Evolutionary conservation across 2,329 filamentous ascomycete genomes (phyloP), one percentile per base, ranked within the genome.

Genomic region (Colletotrichum chlorophyti): DNA sequence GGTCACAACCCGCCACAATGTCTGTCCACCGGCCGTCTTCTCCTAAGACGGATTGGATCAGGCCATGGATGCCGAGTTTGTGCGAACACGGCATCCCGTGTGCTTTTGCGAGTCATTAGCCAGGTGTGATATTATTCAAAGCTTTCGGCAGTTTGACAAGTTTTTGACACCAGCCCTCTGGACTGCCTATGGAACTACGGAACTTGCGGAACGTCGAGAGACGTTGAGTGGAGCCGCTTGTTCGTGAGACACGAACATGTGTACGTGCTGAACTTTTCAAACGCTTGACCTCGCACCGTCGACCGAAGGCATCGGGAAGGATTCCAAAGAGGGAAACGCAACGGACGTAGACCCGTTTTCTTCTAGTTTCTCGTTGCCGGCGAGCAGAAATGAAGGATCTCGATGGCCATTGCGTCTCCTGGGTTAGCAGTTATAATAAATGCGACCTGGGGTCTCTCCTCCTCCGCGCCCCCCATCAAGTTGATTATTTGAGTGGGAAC

Each of bases 21-120:
- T 55, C 53, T 17, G 53, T 55, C 24, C 37, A 29, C 29, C 45
- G 37, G 45, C 35, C 21, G 6, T 41, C 35, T 6, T 34, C 37
- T 19, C 53, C 31, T 15, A 38, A 55, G 37, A 9, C 17, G 53
- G 45, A 50, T 46, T 45, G 45, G 45, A 43, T 9, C 5, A 21
- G 37, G 37, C 17, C 45, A 27, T 17, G 15, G 14, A 24, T 23
- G 14, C 15, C 46, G 37, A 17, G 45, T 17, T 51, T 26, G 37
- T 34, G 53, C 45, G 31, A 38, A 55, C 29, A 29, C 37, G 45
- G 53, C 45, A 55, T 55, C 45, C 45, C 52, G 52, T 29, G n/a
- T 37, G 35, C 24, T 21, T 15, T 23, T 31, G 24, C 43, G 45
- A 55, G n/a, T 12, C n/a, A n/a, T 31, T 42, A 15, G 37, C 45